Evolutionary conservation across 2,329 filamentous ascomycete species (phyloP), one percentile per base, ranked within the genome.

Genomic region (Neophaeococcomyces aloes): DNA sequence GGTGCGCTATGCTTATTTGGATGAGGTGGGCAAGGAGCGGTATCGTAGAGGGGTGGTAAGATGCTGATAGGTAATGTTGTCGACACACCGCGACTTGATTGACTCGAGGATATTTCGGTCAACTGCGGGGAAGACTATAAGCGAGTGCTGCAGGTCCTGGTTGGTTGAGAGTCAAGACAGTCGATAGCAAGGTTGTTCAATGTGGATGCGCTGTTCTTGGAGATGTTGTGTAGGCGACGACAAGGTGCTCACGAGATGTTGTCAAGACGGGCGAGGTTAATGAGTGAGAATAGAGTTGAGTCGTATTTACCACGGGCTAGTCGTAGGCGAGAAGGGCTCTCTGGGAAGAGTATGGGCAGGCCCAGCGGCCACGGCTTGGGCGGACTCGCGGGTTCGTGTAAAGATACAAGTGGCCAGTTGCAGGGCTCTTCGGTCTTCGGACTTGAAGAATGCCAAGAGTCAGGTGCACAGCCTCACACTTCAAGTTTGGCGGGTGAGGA

Each of bases 61-160:
- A 7, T 21, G 15, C 19, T 34, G 31, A 27, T 35, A 23, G 30
- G 31, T 42, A n/a, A 42, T 35, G 30, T 34, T 27, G 31, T 35
- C 30, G 39, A 27, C 17, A n/a, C 31, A 34, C 39, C 33, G 29
- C 38, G 39, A 41, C 39, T 34, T 11, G 23, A 18, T n/a, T 4
- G 37, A 39, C 23, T 39, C 37, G 27, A 39, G 21, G 23, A 39
- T 39, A 31, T 27, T 29, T 29, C 14, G 36, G 36, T 31, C 14
- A n/a, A 42, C 23, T 42, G 39, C 39, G 39, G 39, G 39, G 39
- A 42, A 30, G 18, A 18, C 7, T 25, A 34, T 15, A 30, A 13
- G 13, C 15, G 34, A 18, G 15, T 10, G 14, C 30, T 32, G 39
- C 30, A 34, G 30, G 27, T 42, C 31, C 7, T 42, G 30, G 39